Percentiles rank a stretch among this genome's conserved stretches.
phyloP scores from a whole-genome alignment of 2,329 filamentous ascomycete genomes.

The Colletotrichum musicola region DNA sequence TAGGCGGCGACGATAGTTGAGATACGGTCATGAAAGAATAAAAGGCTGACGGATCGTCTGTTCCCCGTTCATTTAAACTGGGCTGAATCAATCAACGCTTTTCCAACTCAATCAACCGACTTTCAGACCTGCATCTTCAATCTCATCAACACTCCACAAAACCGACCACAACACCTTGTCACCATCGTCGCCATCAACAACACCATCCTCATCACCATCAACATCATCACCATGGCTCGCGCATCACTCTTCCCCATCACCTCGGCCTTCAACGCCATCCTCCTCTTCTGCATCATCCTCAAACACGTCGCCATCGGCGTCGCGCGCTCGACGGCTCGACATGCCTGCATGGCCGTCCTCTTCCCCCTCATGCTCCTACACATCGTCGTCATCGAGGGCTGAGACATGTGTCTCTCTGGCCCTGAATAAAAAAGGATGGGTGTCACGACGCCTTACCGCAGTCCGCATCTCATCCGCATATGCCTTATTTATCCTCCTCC shows the following conservation, averaged over 20 bases:
- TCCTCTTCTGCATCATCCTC: conserved; percentile 35
- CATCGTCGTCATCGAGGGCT: conserved; percentile 28
- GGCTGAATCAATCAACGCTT: background rate
- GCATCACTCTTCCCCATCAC: conserved; percentile 26
- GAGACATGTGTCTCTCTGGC: conserved; percentile 18
- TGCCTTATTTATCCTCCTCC: no score
- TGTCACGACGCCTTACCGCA: background rate
- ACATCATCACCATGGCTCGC: conserved; percentile 10
- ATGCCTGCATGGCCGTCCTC: conserved; percentile 24
- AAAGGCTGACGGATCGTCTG: background rate
- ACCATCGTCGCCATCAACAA: no score
- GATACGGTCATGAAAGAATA: background rate
- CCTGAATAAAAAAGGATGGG: background rate
- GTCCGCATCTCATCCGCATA: background rate
- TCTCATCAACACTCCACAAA: no score
- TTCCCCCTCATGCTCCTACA: conserved; percentile 36
- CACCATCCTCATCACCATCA: background rate
- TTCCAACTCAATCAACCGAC: background rate
- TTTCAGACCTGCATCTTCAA: background rate
- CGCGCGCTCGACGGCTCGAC: conserved; percentile 16
- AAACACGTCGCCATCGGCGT: conserved; percentile 30
- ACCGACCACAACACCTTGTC: no score
- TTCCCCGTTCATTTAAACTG: background rate
- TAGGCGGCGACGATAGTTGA: conserved; percentile 4
- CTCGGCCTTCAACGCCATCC: conserved; percentile 24